Conservation (phyloP, 2,329 filamentous ascomycete genomes). For the Didymella pomorum region DNA sequence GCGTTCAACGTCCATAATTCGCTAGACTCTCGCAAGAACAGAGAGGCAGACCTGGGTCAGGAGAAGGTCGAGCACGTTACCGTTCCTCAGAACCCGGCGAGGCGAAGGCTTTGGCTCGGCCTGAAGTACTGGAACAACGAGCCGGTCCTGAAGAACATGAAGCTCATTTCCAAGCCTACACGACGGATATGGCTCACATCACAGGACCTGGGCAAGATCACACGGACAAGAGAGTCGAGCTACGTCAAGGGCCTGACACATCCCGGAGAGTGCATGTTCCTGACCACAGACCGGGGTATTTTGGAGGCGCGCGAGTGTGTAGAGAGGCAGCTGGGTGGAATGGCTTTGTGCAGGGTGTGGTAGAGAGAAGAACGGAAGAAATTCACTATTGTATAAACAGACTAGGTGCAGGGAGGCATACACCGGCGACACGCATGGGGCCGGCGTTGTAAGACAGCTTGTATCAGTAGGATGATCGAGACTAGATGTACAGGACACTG, state of each 20-base stretch:
- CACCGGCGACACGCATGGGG: conserved; percentile 11
- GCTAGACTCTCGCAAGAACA: background rate
- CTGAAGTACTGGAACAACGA: conserved; percentile 88
- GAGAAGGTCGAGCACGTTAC: conserved; percentile 36
- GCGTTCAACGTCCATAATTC: conserved; percentile 33
- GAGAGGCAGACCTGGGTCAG: conserved; percentile 25
- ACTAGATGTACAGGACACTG: conserved; percentile 3
- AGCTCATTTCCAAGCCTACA: conserved; percentile 76
- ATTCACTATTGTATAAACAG: conserved; percentile 16
- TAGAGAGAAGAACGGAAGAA: conserved; percentile 21
- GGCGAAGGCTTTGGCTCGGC: conserved; percentile 82
- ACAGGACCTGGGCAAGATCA: conserved; percentile 68
- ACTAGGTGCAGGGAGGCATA: background rate
- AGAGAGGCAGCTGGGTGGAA: conserved; percentile 79
- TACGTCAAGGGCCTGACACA: conserved; percentile 75
- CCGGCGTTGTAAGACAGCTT: conserved; percentile 25
- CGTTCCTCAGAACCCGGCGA: conserved; percentile 69
- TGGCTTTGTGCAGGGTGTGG: conserved; percentile 75
- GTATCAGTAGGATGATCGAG: conserved; percentile 21
- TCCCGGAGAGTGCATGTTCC: conserved; percentile 82
- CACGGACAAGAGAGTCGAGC: conserved; percentile 71
- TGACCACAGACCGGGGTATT: conserved; percentile 79
- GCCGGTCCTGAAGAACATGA: conserved; percentile 75
- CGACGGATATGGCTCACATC: conserved; percentile 73
- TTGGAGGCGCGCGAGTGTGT: conserved; percentile 85